Base-by-base conservation (phyloP, 2,329 filamentous ascomycete genomes). In the Aspergillus hiratsukae region DNA sequence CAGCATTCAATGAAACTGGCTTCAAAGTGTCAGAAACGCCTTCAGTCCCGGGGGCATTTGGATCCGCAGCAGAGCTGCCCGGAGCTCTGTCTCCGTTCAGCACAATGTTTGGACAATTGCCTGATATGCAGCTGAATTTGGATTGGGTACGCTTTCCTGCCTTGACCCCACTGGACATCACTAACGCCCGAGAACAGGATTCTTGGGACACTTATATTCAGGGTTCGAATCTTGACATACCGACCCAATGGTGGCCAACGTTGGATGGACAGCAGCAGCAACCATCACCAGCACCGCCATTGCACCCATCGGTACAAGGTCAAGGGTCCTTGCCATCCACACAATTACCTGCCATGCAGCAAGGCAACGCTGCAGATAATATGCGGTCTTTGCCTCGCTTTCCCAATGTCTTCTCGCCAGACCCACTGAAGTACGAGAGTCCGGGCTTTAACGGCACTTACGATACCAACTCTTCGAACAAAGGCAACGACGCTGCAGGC, bases 151-250 rank as follows among this genome's bases (percentile, higher is more conserved):
- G 81, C 74, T 48, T 37, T 37, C 31, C 17, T 37, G 5, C 31
- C 31, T 37, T 37, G 31, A 37, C 31, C 17, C 14, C 14, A 37
- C 14, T 37, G 31, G 31, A 7, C 31, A 17, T 35, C 54, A 75
- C 68, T 66, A 43, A 53, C 51, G 9, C 31, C 49, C 29, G 61
- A 28, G 37, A 7, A 7, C 61, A 87, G 84, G 83, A 87, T 59
- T 84, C 85, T 28, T 88, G 85, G 85, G 86, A 89, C 66, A 83
- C 80, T 6, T 88, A 87, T 63, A 83, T 88, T 49, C 85, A 88
- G 68, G 84, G 82, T 52, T 78, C 82, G 5, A 78, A 69, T 6
- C 60, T 78, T 35, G 78, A 80, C 49, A 66, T 72, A 9, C 63
- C 71, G 14, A 75, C 68, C 45, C 71, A 72, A 49, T 69, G 72